Base-by-base conservation (phyloP, 2,329 filamentous ascomycete species). In the Leptographium radiaticola region DNA sequence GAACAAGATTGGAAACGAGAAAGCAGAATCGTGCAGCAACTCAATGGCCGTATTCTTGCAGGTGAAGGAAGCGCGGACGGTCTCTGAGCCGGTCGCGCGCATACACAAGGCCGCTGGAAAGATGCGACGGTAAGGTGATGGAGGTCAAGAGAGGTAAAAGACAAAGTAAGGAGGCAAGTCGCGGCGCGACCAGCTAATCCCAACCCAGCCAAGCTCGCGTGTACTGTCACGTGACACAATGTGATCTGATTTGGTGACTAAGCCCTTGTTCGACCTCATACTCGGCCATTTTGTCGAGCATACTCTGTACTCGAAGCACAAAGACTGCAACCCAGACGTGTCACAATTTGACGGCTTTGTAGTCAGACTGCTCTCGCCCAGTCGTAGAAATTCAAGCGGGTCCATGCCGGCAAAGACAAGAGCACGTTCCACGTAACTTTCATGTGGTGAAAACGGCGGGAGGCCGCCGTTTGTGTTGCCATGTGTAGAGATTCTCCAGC, bases 1-100 rank as follows among this genome's bases (percentile, higher is more conserved):
- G 54, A 59, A 59, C 56, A 59, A 52, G 55, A 57, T 20, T 39
- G 11, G 18, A 33, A 45, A 49, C 2, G 18, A 30, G n/a, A 42
- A 43, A 38, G 31, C 36, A 43, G 43, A 47, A 31, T 30, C 51
- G 15, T 31, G 38, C 25, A 20, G 7, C 18, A 5, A 25, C 15
- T 42, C 49, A 50, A 34, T 50, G 49, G 38, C 49, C 15, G 47
- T 49, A 34, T 38, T 40, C 47, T 30, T n/a, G 39, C 5, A 25
- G 43, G 43, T 16, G 15, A 39, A 25, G 2, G 30, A 20, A 40
- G 33, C 34, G 39, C 36, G 20, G 38, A 50, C 16, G 13, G 38
- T 10, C 16, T 25, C 38, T 33, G 30, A 31, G 49, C 36, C 38
- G 39, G 39, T 50, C 49, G 39, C 34, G 36, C 20, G 49, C 33